A percentile compares a stretch with the other conserved stretches of the same genome.
Conservation (phyloP, 441 rosid genomes). For the Manihot esculenta region DNA sequence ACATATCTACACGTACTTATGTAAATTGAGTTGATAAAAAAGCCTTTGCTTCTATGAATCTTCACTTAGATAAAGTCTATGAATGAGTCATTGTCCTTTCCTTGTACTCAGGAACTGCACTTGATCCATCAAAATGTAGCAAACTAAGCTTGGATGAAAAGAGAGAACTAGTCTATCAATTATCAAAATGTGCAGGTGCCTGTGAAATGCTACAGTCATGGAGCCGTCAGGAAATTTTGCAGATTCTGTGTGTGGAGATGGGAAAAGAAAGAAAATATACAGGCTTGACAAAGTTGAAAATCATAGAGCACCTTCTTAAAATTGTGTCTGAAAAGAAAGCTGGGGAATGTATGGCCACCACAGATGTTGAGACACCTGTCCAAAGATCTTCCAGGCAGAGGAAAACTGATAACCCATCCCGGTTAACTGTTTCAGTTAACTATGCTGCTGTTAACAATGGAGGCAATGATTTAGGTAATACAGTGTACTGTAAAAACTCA, state of each 20-base stretch:
- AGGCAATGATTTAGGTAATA: constrained; percentile 31
- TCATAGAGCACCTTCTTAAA: constrained; percentile 85
- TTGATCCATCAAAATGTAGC: constrained; percentile 64
- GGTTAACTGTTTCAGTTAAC: constrained; percentile 49
- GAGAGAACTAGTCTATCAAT: constrained; percentile 75
- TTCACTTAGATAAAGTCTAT: constrained; percentile 10
- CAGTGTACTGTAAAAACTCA: constrained; percentile 70
- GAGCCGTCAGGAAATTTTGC: constrained; percentile 97
- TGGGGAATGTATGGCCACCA: constrained; percentile 42
- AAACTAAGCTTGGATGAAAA: constrained; percentile 80
- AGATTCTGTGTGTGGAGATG: constrained; percentile 89
- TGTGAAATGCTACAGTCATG: constrained; percentile 77
- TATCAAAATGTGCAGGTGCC: constrained; percentile 67
- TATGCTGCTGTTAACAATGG: constrained; percentile 32
- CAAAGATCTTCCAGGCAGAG: constrained; percentile 63
- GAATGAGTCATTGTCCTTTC: background rate
- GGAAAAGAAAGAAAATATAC: constrained; percentile 99
- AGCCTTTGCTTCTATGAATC: background rate
- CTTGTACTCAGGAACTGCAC: constrained; percentile 43
- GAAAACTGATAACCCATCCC: constrained; percentile 73
- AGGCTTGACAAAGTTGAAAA: constrained; percentile 91
- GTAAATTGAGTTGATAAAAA: background rate
- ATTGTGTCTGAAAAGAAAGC: constrained; percentile 71
- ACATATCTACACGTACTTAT: background rate
- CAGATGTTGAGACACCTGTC: constrained; percentile 38